Base-by-base conservation (phyloP, 345 rosid genomes). In the Eucalyptus coolabah region DNA sequence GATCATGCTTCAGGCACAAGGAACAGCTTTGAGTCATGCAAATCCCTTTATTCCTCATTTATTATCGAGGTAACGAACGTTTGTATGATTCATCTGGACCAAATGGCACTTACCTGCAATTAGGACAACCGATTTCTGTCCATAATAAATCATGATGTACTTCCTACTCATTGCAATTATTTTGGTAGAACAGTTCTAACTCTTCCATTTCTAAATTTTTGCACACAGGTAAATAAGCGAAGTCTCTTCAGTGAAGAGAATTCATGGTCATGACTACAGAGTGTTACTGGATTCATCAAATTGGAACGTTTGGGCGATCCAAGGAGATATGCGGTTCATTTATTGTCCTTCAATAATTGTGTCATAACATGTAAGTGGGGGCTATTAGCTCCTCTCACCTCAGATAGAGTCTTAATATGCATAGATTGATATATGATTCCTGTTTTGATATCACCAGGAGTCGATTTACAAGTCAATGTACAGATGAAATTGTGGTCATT, bases 21-120 rank as follows among this genome's bases (percentile, higher is more conserved):
- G 88, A 81, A 88, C 91, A 89, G 81, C 87, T 28, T 88, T 91
- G 89, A 63, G 87, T 86, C 92, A 59, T 91, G 88, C 89, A 86
- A 60, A 89, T 37, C 47, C 63, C 87, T 50, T 51, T 56, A 50
- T 51, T 86, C 88, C 28, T 51, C 54, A 32, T 37, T 42, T 42
- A 12, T 87, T 59, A 44, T 34, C 30, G 12, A 87, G 88, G 69
- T 87, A 87, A 23, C 24, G 23, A 56, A 40, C 28, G 17, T 11
- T 77, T 77, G 17, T 3, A 6, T 40, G 47, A 77, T 77, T 77
- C 30, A 77, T 21, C 85, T 40, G 30, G 44, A 77, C 85, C 30
- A 77, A 77, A 40, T 40, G 47, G 47, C 85, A 77, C 47, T 40
- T 77, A 77, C 47, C 85, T 77, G 9, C 85, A 21, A 77, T 77